phyloP scores from a whole-genome alignment of 2,329 filamentous ascomycete genomes.

The Exserohilum rostratum region DNA sequence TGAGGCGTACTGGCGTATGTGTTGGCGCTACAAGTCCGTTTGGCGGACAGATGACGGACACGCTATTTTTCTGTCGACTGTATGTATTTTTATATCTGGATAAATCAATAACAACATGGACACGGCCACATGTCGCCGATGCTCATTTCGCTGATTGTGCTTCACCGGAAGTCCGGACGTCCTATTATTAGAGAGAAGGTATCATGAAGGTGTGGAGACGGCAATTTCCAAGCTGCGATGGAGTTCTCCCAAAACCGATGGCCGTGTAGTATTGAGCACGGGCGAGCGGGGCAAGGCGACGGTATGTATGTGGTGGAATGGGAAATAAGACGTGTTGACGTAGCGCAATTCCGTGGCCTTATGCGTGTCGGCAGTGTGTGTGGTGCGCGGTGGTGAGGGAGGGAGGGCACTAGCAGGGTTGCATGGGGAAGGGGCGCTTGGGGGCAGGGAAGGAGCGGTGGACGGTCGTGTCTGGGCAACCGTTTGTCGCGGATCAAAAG shows the following conservation, averaged over 20 bases:
- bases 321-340: neutral
- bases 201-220: neutral
- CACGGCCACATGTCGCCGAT: neutral
- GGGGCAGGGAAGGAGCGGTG: no score
- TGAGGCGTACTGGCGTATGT: conserved; percentile 14
- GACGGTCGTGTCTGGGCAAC: neutral
- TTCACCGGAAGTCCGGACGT: neutral
- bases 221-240: neutral
- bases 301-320: conserved; percentile 3
- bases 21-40: conserved; percentile 7
- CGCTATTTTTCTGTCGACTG: conserved; percentile 4
- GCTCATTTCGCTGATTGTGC: neutral
- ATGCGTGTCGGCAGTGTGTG: neutral
- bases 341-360: neutral
- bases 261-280: conserved; percentile 1
- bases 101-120: conserved; percentile 5
- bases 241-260: conserved; percentile 2
- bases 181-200: neutral
- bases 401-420: neutral
- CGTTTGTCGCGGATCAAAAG: conserved; percentile 8
- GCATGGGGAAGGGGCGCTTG: no score
- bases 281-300: neutral
- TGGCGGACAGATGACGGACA: neutral
- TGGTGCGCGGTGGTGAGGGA: neutral
- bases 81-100: neutral